Base-by-base conservation (phyloP, 1,139 yeast genomes). In the Wickerhamomyces sp. region DNA sequence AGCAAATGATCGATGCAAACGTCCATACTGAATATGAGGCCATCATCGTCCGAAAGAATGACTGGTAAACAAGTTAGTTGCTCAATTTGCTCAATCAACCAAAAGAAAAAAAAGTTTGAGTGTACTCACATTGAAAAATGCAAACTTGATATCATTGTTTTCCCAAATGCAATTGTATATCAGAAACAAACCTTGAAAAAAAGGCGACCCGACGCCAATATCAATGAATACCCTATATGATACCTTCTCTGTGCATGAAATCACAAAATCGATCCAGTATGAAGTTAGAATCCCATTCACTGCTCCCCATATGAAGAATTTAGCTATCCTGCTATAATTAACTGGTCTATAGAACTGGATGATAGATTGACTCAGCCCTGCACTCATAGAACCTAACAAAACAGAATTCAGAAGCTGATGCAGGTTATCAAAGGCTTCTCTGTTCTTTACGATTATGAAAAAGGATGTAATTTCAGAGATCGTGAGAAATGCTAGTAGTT, bases 11-110 rank as follows among this genome's bases (percentile, higher is more conserved):
- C 13, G 83, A 77, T 46, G 79, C 75, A 40, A 75, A 62, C 8
- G 87, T 86, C 84, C 86, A 81, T 48, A 72, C 72, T 55, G 78
- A 66, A 58, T 75, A 79, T 33, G 82, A 75, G 48, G 75, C 72
- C 49, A 74, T 74, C 49, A 81, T 62, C 11, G 81, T 69, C 44
- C 71, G 73, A 47, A 77, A 46, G 51, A 69, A 78, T 7, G 75
- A 64, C 51, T 50, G 18, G 31, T 13, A 10, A 2, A 18, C 6
- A 29, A 18, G 34, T 30, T 15, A 34, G 46, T 45, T 40, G 35
- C 40, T 45, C 34, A 33, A 8, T 11, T 29, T 29, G 10, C 10
- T 29, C 13, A 18, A 18, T 18, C 23, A 18, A 5, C 6, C 13
- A 23, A 5, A 7, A 30, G 26, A 3, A 34, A 7, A 11, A 40